Evolutionary conservation across 352 stramenopile genomes (phyloP).

Genomic region (Phytophthora fragariae): DNA sequence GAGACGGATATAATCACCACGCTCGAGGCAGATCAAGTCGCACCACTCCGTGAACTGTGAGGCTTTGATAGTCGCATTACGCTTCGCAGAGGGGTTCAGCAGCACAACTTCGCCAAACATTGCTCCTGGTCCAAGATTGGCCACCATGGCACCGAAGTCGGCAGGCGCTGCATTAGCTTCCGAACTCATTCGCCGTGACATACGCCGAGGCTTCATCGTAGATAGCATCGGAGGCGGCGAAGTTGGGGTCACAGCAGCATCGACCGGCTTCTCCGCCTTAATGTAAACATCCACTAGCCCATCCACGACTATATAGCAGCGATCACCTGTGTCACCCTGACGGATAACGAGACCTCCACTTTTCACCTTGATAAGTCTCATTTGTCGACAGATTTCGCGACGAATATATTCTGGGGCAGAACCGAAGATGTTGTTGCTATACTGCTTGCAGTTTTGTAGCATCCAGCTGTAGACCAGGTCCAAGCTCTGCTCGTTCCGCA

Average conservation of each 20-base stretch:
- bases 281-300: conserved; percentile 79
- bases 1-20: conserved; percentile 75
- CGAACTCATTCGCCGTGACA: conserved; percentile 34
- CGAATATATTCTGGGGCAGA: conserved; percentile 79
- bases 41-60: conserved; percentile 71
- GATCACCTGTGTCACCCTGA: conserved; percentile 74
- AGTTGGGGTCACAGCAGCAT: conserved; percentile 24
- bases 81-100: conserved; percentile 64
- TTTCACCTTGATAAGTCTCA: conserved; percentile 70
- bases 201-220: conserved; percentile 23
- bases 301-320: conserved; percentile 84
- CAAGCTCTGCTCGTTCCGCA: conserved; percentile 72
- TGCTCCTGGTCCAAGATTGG: conserved; percentile 67
- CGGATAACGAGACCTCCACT: conserved; percentile 68
- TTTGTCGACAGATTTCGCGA: conserved; percentile 80
- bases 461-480: conserved; percentile 83
- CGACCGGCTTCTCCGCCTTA: conserved; percentile 54
- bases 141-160: conserved; percentile 69
- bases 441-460: conserved; percentile 82
- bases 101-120: conserved; percentile 85
- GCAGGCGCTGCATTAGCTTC: conserved; percentile 17
- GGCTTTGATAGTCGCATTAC: conserved; percentile 77
- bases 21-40: conserved; percentile 76
- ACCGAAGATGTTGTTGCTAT: conserved; percentile 87
- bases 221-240: conserved; percentile 25